These are phyloP conservation scores for Mycosphaerella sp. DNA, from an alignment of 2,329 filamentous ascomycete species.

Conservation along the genomic window DNA sequence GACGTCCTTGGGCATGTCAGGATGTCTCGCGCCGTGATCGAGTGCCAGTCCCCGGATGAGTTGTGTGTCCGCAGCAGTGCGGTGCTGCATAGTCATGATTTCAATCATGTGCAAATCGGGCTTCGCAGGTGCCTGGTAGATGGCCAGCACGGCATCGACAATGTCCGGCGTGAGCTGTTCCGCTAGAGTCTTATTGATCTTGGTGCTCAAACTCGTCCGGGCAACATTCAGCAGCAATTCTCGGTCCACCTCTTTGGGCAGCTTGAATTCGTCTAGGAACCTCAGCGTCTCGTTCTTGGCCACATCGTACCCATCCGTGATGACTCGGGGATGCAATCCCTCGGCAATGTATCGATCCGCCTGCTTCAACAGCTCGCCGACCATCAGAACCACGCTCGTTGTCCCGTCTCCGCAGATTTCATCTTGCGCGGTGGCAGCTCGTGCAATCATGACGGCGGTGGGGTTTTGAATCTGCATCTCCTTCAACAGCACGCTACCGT, in stretches of 20 bases:
- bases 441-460: constrained; percentile 75
- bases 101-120: constrained; percentile 99
- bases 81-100: constrained; percentile 99
- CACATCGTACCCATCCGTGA: constrained; percentile 96
- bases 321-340: constrained; percentile 91
- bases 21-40: constrained; percentile 92
- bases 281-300: constrained; percentile 89
- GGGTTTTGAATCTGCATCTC: constrained; percentile 96
- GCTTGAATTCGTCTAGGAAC: constrained; percentile 93
- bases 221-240: constrained; percentile 91
- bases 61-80: constrained; percentile 90
- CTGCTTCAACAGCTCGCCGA: constrained; percentile 96
- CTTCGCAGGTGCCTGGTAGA: constrained; percentile 82
- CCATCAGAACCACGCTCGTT: constrained; percentile 88
- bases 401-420: constrained; percentile 98
- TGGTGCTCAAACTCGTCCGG: constrained; percentile 88
- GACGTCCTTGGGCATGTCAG: constrained; percentile 94
- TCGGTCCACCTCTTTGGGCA: constrained; percentile 78
- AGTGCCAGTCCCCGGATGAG: constrained; percentile 87
- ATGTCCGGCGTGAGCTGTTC: constrained; percentile 90
- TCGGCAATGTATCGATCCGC: constrained; percentile 93
- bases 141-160: constrained; percentile 91
- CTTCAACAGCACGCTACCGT: constrained; percentile 77
- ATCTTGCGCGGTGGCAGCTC: constrained; percentile 91
- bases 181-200: constrained; percentile 82